phyloP scores from a whole-genome alignment of 495 filamentous ascomycete genomes.

The Annulohypoxylon bovei region DNA sequence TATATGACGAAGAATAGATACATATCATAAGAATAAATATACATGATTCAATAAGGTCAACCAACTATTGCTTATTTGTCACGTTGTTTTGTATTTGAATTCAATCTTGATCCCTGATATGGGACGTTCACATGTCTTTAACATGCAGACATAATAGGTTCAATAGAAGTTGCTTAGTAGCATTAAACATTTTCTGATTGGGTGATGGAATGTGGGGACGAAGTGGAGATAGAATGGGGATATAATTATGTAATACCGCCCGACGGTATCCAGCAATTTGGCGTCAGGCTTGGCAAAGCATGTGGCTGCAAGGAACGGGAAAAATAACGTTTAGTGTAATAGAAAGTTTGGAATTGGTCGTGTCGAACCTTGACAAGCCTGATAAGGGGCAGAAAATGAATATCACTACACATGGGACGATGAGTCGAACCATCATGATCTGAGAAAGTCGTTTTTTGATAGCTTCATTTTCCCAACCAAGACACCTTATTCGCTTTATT shows the following conservation, averaged over 20 bases:
- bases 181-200: slow-evolving; percentile 13
- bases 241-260: slow-evolving; percentile 5
- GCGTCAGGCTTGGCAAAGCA: slow-evolving; percentile 29
- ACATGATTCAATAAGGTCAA: too few relatives aligned
- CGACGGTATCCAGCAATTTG: slow-evolving; percentile 29
- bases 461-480: not conserved
- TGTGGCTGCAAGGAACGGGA: slow-evolving; percentile 27
- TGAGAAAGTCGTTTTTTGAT: slow-evolving; percentile 26
- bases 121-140: not conserved
- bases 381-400: slow-evolving; percentile 41
- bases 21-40: not conserved
- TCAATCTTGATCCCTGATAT: not conserved
- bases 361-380: slow-evolving; percentile 19
- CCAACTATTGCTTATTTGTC: not conserved
- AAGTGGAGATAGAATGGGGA: not conserved
- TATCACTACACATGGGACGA: slow-evolving; percentile 37
- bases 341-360: not conserved
- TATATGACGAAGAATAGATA: not conserved
- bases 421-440: slow-evolving; percentile 44
- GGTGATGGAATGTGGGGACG: slow-evolving; percentile 16
- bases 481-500: slow-evolving; percentile 9
- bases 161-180: not conserved
- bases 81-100: not conserved
- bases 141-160: not conserved
- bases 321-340: slow-evolving; percentile 6